Percentiles rank a stretch among this genome's conserved stretches.
Evolutionary conservation across 495 filamentous ascomycete genomes (phyloP).

Genomic region (Penicillium mononematosum): DNA sequence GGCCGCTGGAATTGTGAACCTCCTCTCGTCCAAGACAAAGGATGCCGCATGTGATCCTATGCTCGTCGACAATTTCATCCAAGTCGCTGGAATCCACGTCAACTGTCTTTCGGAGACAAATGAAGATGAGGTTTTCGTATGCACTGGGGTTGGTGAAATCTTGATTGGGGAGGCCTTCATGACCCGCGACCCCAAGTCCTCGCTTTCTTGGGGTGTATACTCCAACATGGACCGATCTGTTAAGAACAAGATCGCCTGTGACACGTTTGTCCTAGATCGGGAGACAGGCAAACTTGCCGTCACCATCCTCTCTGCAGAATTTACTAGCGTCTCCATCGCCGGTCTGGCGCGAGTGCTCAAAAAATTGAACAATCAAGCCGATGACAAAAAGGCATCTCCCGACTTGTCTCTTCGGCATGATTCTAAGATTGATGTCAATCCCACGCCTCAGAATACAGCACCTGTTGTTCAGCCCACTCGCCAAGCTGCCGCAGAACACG

Average conservation of each 20-base stretch:
- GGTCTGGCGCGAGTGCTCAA: not conserved
- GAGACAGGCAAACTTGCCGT: slow-evolving; percentile 4
- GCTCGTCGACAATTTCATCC: slow-evolving; percentile 40
- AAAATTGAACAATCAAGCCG: not conserved
- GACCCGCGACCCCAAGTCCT: not conserved
- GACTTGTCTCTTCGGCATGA: not conserved
- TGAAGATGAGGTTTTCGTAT: slow-evolving; percentile 30
- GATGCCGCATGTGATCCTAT: slow-evolving; percentile 20
- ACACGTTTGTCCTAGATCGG: not conserved
- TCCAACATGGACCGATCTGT: slow-evolving; percentile 3
- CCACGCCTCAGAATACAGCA: not conserved
- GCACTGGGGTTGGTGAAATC: slow-evolving; percentile 18
- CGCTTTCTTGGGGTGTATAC: slow-evolving; percentile 15
- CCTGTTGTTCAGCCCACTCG: not conserved
- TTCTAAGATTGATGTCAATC: not conserved
- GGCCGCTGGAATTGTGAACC: slow-evolving; percentile 27
- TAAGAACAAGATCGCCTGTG: not conserved
- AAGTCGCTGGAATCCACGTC: slow-evolving; percentile 41
- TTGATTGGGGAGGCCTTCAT: slow-evolving; percentile 2
- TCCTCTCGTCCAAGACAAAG: slow-evolving; percentile 8
- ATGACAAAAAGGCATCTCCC: not conserved
- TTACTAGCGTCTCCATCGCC: not conserved
- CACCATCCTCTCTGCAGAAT: not conserved
- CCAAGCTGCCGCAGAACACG: not conserved
- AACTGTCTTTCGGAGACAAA: slow-evolving; percentile 28